A percentile compares a stretch with the other conserved stretches of the same genome.
Evolutionary conservation across 495 filamentous ascomycete genomes (phyloP).

Genomic region (Aspergillus kassunensis): DNA sequence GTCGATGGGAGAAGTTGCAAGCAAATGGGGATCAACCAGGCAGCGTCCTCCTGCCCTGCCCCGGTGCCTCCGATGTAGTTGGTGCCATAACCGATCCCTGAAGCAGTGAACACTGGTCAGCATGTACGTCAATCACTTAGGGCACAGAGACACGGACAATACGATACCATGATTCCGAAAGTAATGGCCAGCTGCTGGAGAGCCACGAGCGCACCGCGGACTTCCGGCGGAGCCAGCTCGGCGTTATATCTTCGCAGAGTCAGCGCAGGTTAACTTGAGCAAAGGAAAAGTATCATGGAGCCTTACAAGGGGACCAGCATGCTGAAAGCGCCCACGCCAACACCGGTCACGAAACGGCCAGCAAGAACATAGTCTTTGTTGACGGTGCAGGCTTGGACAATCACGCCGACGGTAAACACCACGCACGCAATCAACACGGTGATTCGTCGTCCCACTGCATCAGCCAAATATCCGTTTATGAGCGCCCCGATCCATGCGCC

Average conservation of each 20-base stretch:
- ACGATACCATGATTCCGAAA: conserved; percentile 6
- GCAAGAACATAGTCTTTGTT: conserved; percentile 54
- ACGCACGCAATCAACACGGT: conserved; percentile 26
- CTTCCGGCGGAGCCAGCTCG: conserved; percentile 7
- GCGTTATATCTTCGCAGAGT: background rate
- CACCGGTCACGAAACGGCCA: conserved; percentile 68
- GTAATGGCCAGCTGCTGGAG: conserved; percentile 4
- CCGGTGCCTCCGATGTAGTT: conserved; percentile 47
- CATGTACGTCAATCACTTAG: background rate
- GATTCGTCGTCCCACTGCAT: background rate
- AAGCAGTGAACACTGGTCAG: background rate
- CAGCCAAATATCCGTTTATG: conserved; percentile 57
- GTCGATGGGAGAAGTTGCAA: conserved; percentile 44
- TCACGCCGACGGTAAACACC: conserved; percentile 67
- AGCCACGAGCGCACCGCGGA: background rate
- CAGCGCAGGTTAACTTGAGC: background rate
- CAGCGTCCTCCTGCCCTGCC: conserved; percentile 32
- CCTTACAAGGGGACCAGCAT: background rate
- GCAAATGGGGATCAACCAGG: conserved; percentile 44
- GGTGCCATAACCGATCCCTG: conserved; percentile 36
- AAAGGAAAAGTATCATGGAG: background rate
- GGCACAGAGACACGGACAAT: conserved; percentile 10
- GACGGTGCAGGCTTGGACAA: conserved; percentile 47
- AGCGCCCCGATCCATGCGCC: conserved; percentile 75
- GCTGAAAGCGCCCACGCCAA: conserved; percentile 19